Base-by-base conservation (phyloP, 805 yeast genomes). In the Naumovozyma baii region DNA sequence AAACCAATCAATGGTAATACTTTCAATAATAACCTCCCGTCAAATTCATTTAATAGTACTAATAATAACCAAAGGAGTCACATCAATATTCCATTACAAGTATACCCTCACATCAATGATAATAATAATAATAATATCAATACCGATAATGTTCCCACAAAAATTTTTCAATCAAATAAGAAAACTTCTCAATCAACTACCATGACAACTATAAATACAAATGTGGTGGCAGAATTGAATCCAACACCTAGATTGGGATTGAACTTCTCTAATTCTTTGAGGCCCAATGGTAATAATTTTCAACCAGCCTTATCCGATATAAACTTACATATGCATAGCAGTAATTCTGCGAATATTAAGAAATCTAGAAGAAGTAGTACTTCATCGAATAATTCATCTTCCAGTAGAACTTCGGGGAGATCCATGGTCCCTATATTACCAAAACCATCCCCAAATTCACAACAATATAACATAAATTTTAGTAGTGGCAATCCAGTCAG, bases 381-480 rank as follows among this genome's bases (percentile, higher is more conserved):
- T 12, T 57, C 64, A 5, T 53, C 62, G 3, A 53, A 52, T 19
- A 51, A 48, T 18, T 58, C 61, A 1, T 52, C 57, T 35, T 58
- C 61, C 1, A 54, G 59, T 36, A 49, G 51, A 31, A 52, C 56
- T 18, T 55, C 62, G 1, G 51, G 63, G 1, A 51, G 59, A 31
- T 51, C 63, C 14, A 50, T 56, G 38, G 60, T 61, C 2, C 64
- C 64, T 2, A 61, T 61, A 19, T 39, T 61, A 31, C 64, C 66
- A 2, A 61, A 59, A 42, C 62, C 62, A 18, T 45, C 57, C n/a
- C 49, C 55, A 2, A 42, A 47, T 13, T 38, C 49, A 4, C 7
- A 12, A 22, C 7, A 8, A 22, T 8, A 8, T 22, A 22, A 13
- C 40, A 42, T 42, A 16, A 47, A 42, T 34, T 26, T 44, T 15